A percentile compares a stretch with the other conserved stretches of the same genome.
Conservation (phyloP, 2,329 filamentous ascomycete genomes). For the Trichophyton rubrum region DNA sequence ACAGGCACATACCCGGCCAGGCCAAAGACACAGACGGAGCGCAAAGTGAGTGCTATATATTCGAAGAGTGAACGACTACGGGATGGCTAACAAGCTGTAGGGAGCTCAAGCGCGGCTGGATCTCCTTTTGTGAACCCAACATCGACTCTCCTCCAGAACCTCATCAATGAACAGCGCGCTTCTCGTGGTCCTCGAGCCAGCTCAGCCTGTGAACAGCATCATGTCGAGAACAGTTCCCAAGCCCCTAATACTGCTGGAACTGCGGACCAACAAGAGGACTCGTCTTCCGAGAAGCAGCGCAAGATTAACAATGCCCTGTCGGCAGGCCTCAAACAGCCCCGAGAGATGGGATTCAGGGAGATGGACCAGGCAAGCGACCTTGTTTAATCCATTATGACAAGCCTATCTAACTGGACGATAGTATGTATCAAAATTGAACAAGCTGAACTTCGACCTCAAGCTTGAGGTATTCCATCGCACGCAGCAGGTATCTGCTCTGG, state of each 20-base stretch:
- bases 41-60: not conserved
- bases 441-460: slow-evolving; percentile 34
- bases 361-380: slow-evolving; percentile 28
- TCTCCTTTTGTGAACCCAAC: slow-evolving; percentile 28
- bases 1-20: not conserved
- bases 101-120: slow-evolving; percentile 19
- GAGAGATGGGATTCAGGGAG: slow-evolving; percentile 32
- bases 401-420: slow-evolving; percentile 11
- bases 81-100: slow-evolving; percentile 12
- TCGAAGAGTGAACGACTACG: not conserved
- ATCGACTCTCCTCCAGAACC: slow-evolving; percentile 28
- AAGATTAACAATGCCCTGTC: slow-evolving; percentile 21
- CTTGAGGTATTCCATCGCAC: slow-evolving; percentile 31
- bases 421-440: slow-evolving; percentile 35
- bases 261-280: slow-evolving; percentile 20
- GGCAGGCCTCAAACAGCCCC: slow-evolving; percentile 23
- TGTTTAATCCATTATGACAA: not conserved
- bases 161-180: slow-evolving; percentile 32
- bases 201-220: slow-evolving; percentile 18
- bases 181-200: slow-evolving; percentile 20
- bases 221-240: slow-evolving; percentile 13
- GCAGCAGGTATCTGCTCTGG: slow-evolving; percentile 25
- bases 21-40: not conserved
- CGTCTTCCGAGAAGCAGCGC: slow-evolving; percentile 25
- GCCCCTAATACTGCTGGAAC: slow-evolving; percentile 15